Evolutionary conservation across 2,329 filamentous ascomycete species (phyloP).

Genomic region (Sporothrix brasiliensis): DNA sequence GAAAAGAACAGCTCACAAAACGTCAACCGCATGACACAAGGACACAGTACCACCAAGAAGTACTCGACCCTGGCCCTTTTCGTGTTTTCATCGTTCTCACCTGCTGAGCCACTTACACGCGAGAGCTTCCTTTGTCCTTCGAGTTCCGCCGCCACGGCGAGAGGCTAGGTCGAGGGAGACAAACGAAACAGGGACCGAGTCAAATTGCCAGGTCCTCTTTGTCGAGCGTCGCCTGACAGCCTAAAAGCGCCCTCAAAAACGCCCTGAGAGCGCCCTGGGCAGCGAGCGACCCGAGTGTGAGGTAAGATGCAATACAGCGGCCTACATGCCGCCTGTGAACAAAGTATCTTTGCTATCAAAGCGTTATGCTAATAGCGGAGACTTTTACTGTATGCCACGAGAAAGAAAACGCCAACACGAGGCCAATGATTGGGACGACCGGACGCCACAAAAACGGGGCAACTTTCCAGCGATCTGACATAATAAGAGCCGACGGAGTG

Average conservation of each 20-base stretch:
- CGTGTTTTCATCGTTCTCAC: not conserved
- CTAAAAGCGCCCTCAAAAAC: too few species aligned
- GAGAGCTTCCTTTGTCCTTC: not conserved
- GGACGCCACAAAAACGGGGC: not conserved
- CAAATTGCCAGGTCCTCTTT: not conserved
- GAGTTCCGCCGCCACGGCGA: not conserved
- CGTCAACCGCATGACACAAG: not conserved
- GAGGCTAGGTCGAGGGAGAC: not conserved
- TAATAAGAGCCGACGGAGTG: not conserved
- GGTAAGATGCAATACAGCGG: too few species aligned
- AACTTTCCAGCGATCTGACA: slow-evolving; percentile 18
- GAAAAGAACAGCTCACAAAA: slow-evolving; percentile 3
- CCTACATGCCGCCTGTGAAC: too few species aligned
- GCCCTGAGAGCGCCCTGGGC: too few species aligned
- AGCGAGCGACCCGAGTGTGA: too few species aligned
- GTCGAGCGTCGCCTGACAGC: not conserved
- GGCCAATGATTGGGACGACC: too few species aligned
- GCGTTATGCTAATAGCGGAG: too few species aligned
- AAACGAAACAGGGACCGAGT: not conserved
- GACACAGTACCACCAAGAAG: not conserved
- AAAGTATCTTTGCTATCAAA: too few species aligned
- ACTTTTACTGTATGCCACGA: not conserved
- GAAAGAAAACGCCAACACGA: not conserved
- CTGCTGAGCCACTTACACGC: slow-evolving; percentile 6
- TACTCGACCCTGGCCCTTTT: too few species aligned